Base-by-base conservation (phyloP, 75 land plant genomes). In the Gnetum montanum region DNA sequence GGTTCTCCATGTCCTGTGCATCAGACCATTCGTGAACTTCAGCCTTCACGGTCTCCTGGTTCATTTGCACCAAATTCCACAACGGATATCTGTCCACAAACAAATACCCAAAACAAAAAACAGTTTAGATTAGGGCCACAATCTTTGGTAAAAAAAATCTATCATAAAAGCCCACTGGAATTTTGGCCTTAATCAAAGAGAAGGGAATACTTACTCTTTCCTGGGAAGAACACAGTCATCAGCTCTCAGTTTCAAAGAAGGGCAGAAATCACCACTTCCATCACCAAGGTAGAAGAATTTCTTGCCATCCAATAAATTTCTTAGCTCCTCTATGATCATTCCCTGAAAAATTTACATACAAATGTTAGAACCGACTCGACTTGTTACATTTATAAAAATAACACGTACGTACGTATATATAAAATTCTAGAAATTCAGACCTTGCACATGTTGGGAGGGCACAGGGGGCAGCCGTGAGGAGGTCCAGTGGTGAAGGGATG, bases 371-470 rank as follows among this genome's bases (percentile, higher is more conserved):
- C 24, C 10, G 3, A 3, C 13, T 41, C 12, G 34, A 2, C 26
- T 18, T 53, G 28, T 18, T 19, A 8, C 10, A 52, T 31, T 28
- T 23, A 8, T 25, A 27, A 0, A n/a, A 31, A 16, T 29, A 8
- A 28, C 18, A 46, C 35, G 26, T 2, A 29, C 18, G 13, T 44
- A 4, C 19, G 18, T 19, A 27, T 18, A 30, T 16, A 25, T 12
- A 52, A 33, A 12, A 7, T 1, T 33, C 1, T 26, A 36, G 10
- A 33, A 40, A 22, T 41, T 7, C 8, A 30, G 66, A 88, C 94
- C 94, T 88, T 89, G 77, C 91, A 89, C 83, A 89, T 70, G 60
- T 89, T 89, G 4, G 75, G 77, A 68, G 92, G 95, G 65, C 95
- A 89, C 24, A 79, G 64, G 31, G 0, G 27, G 61, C 95, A 89